Percentiles rank a stretch among this genome's conserved stretches.
These are phyloP conservation scores for Scalesia atractyloides DNA, from an alignment of 129 eudicot species.

Conservation along the genomic window DNA sequence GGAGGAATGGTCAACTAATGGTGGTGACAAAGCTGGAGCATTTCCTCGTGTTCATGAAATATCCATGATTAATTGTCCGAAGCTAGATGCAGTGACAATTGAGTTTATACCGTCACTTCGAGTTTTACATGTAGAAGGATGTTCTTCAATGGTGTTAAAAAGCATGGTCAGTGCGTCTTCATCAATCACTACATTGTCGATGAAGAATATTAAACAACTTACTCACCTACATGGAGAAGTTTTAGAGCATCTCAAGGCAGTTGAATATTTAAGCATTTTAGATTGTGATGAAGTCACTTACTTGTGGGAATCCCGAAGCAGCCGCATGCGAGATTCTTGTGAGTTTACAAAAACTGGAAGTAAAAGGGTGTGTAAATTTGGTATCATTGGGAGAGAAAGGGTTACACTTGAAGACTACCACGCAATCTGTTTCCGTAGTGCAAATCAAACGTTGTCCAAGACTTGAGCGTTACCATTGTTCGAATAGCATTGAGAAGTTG, in stretches of 20 bases:
- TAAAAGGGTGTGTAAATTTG: slow-evolving; percentile 8
- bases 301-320: slow-evolving; percentile 26
- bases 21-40: not conserved
- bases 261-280: slow-evolving; percentile 15
- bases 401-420: not conserved
- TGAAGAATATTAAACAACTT: slow-evolving; percentile 20
- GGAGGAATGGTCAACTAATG: not conserved
- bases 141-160: not conserved
- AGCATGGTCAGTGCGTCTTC: not conserved
- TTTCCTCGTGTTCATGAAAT: not conserved
- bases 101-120: not conserved
- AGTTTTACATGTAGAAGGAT: not conserved
- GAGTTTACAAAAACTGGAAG: slow-evolving; percentile 11
- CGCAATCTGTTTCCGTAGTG: slow-evolving; percentile 1
- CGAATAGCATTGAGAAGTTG: slow-evolving; percentile 1
- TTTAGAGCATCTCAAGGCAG: slow-evolving; percentile 1
- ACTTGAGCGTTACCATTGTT: slow-evolving; percentile 9
- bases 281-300: slow-evolving; percentile 16
- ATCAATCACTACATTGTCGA: not conserved
- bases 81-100: not conserved
- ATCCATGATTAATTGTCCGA: not conserved
- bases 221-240: slow-evolving; percentile 15
- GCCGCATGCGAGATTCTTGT: slow-evolving; percentile 23
- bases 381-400: slow-evolving; percentile 27
- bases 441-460: not conserved